phyloP scores from a whole-genome alignment of 306 rosid genomes.

The Glycine tomentella region DNA sequence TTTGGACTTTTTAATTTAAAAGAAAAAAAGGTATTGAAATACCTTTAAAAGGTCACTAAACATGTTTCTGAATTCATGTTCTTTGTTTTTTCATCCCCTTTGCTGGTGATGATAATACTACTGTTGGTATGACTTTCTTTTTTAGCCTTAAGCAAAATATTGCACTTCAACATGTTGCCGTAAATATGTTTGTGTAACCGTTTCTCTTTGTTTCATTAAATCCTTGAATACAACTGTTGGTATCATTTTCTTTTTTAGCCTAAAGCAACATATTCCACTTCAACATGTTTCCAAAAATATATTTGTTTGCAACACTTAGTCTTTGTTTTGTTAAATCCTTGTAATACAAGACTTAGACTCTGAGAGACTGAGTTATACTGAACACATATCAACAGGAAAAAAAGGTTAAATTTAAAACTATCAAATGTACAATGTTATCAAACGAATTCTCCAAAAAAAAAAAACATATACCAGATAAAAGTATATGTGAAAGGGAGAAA shows the following conservation, averaged over 20 bases:
- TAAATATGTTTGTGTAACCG: not conserved
- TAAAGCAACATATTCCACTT: not conserved
- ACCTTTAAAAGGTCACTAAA: not conserved
- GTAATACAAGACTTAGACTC: not conserved
- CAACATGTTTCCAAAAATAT: not conserved
- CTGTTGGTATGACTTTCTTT: not conserved
- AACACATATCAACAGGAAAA: not conserved
- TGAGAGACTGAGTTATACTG: not conserved
- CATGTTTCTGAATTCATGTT: not conserved
- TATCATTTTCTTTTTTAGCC: not conserved
- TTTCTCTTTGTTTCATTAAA: too few relatives aligned
- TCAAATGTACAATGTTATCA: too few relatives aligned
- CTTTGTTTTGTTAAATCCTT: not conserved
- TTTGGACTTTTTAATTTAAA: not conserved
- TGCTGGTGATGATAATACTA: not conserved
- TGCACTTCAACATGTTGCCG: not conserved
- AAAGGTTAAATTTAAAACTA: too few relatives aligned
- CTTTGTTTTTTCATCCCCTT: not conserved
- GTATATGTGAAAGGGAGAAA: slow-evolving; percentile 57
- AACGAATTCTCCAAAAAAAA: too few relatives aligned
- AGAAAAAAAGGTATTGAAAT: not conserved
- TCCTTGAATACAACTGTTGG: not conserved
- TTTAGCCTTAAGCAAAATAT: slow-evolving; percentile 1
- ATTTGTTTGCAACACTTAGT: not conserved
- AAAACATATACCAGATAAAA: slow-evolving; percentile 41